phyloP scores from a whole-genome alignment of 2,329 filamentous ascomycete species.

The Pseudocercospora fijiensis region DNA sequence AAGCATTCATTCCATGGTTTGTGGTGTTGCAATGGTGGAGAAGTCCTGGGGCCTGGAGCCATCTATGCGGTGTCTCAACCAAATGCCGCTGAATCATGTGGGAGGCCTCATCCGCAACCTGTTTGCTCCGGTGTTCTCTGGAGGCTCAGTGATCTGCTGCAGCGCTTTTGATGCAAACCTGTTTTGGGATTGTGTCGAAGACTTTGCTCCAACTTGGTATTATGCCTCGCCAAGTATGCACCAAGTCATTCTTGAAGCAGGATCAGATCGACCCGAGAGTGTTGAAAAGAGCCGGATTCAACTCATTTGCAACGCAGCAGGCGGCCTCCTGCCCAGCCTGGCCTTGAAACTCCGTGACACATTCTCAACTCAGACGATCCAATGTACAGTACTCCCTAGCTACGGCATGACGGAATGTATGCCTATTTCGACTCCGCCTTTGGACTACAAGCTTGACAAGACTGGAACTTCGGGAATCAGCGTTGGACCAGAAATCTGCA shows the following conservation, averaged over 20 bases:
- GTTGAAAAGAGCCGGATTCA: conserved; percentile 49
- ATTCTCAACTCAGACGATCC: conserved; percentile 40
- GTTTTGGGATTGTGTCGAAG: conserved; percentile 57
- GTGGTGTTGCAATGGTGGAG: conserved; percentile 54
- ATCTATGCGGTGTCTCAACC: conserved; percentile 55
- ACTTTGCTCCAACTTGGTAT: conserved; percentile 55
- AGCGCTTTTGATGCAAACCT: conserved; percentile 55
- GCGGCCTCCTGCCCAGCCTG: conserved; percentile 54
- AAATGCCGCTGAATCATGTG: conserved; percentile 59
- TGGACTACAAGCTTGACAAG: conserved; percentile 54
- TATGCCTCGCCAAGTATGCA: conserved; percentile 61
- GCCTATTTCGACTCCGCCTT: conserved; percentile 57
- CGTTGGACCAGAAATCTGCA: conserved; percentile 53
- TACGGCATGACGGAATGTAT: conserved; percentile 63
- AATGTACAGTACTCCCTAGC: conserved; percentile 54
- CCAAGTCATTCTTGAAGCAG: conserved; percentile 54
- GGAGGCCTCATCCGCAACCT: conserved; percentile 57
- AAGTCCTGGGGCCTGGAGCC: conserved; percentile 54
- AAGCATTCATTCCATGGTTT: conserved; percentile 52
- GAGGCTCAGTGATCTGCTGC: conserved; percentile 56
- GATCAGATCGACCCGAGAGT: conserved; percentile 42
- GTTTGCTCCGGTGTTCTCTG: conserved; percentile 56
- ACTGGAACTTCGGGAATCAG: conserved; percentile 55
- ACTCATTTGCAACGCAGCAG: conserved; percentile 58
- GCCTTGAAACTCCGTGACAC: conserved; percentile 51